Evolutionary conservation across 371 early-diverging fungal genomes (phyloP).

Genomic region (Gilbertella persicaria): DNA sequence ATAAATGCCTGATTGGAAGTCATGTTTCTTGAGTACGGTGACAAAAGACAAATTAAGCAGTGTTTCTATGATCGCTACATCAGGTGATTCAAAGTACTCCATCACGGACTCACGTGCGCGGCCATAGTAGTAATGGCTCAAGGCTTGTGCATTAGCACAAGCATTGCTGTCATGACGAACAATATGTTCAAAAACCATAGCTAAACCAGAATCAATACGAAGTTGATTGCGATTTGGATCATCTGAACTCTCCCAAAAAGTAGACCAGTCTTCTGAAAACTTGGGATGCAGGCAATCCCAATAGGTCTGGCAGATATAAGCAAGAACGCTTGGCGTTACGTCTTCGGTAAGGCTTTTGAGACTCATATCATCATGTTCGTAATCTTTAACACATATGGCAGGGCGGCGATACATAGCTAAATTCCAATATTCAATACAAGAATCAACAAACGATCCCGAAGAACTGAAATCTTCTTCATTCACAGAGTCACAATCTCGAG

Average conservation of each 20-base stretch:
- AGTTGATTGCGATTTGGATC: constrained; percentile 47
- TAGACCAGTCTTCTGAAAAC: constrained; percentile 41
- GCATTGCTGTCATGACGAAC: constrained; percentile 40
- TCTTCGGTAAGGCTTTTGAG: constrained; percentile 33
- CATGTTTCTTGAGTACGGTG: constrained; percentile 38
- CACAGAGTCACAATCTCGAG: too few relatives aligned
- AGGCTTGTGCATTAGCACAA: constrained; percentile 34
- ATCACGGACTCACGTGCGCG: constrained; percentile 42
- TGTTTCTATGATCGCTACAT: constrained; percentile 40
- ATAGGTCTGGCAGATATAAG: constrained; percentile 43
- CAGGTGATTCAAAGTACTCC: constrained; percentile 48
- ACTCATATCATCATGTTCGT: constrained; percentile 30
- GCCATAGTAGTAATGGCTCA: constrained; percentile 48
- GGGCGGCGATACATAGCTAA: constrained; percentile 37
- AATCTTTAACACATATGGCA: constrained; percentile 33
- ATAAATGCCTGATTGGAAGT: constrained; percentile 44
- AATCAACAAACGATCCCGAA: constrained; percentile 22
- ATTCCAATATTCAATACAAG: constrained; percentile 44
- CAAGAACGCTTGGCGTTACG: constrained; percentile 37
- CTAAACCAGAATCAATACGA: constrained; percentile 46
- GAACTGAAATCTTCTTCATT: constrained; percentile 7
- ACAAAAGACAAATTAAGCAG: constrained; percentile 43
- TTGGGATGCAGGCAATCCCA: constrained; percentile 54
- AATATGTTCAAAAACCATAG: constrained; percentile 44
- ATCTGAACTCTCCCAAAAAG: constrained; percentile 45